These are phyloP conservation scores for Candida dubliniensis DNA, from an alignment of 1,139 yeast species.

Conservation along the genomic window DNA sequence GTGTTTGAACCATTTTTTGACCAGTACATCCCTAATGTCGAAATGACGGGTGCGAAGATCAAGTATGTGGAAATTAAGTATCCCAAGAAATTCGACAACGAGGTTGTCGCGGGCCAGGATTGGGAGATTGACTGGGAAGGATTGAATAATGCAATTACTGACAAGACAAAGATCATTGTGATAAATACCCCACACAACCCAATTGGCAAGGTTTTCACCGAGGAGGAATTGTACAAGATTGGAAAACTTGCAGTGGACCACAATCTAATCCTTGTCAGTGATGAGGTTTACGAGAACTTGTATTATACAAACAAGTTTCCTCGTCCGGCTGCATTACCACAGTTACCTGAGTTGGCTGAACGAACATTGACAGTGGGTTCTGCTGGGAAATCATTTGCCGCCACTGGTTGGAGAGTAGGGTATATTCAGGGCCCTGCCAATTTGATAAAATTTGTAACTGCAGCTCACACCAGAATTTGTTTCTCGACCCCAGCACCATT, in stretches of 20 bases:
- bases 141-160: conserved; percentile 65
- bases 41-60: conserved; percentile 88
- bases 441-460: conserved; percentile 73
- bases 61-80: conserved; percentile 83
- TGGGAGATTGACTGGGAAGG: conserved; percentile 85
- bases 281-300: conserved; percentile 92
- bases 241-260: conserved; percentile 83
- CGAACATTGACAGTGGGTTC: conserved; percentile 91
- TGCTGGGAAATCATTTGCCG: conserved; percentile 96
- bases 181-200: conserved; percentile 96
- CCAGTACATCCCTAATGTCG: conserved; percentile 91
- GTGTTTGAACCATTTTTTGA: conserved; percentile 98
- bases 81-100: conserved; percentile 68
- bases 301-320: conserved; percentile 69
- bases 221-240: conserved; percentile 66
- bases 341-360: conserved; percentile 69
- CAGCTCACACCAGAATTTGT: conserved; percentile 92
- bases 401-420: conserved; percentile 98
- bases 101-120: conserved; percentile 74
- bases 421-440: conserved; percentile 91
- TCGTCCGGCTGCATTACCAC: conserved; percentile 74
- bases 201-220: conserved; percentile 82
- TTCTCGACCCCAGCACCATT: conserved; percentile 90
- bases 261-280: conserved; percentile 79
- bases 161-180: conserved; percentile 80